Percentiles rank a stretch among this genome's conserved stretches.
Conservation (phyloP, 202 grass and related monocot genomes). For the Panicum hallii region DNA sequence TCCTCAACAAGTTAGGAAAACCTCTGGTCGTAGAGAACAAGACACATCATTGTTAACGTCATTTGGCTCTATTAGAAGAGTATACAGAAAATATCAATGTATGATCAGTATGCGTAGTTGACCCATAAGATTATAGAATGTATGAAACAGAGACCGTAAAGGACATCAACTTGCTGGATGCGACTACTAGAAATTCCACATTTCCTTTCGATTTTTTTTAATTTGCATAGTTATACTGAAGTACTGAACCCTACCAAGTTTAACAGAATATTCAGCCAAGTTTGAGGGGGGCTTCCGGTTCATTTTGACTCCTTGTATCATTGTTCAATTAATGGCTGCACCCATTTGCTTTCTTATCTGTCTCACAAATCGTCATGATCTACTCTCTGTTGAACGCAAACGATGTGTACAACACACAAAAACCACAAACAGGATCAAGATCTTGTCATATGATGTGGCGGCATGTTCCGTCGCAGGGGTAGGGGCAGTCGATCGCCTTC, state of each 20-base stretch:
- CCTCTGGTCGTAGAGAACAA: too few species aligned
- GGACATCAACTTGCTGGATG: not conserved
- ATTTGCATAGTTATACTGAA: not conserved
- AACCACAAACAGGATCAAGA: not conserved
- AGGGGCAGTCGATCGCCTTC: slow-evolving; percentile 81
- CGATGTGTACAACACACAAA: not conserved
- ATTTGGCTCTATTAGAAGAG: not conserved
- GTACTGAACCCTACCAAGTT: too few species aligned
- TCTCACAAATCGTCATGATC: not conserved
- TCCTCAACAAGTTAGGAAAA: too few species aligned
- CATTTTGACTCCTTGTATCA: too few species aligned
- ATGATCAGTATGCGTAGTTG: not conserved
- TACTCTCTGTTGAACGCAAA: not conserved
- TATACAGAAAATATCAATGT: not conserved
- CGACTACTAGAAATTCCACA: not conserved
- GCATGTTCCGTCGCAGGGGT: slow-evolving; percentile 84
- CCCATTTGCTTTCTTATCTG: not conserved
- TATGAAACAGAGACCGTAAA: not conserved
- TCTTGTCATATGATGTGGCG: slow-evolving; percentile 50
- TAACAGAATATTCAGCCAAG: too few species aligned
- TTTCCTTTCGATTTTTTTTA: too few species aligned
- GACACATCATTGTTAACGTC: not conserved
- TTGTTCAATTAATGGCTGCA: not conserved
- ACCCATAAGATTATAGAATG: slow-evolving; percentile 18
- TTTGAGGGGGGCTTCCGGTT: too few species aligned